Percentiles rank a stretch among this genome's conserved stretches.
Evolutionary conservation across 2,329 filamentous ascomycete species (phyloP).

Genomic region (Fusarium aywerte): DNA sequence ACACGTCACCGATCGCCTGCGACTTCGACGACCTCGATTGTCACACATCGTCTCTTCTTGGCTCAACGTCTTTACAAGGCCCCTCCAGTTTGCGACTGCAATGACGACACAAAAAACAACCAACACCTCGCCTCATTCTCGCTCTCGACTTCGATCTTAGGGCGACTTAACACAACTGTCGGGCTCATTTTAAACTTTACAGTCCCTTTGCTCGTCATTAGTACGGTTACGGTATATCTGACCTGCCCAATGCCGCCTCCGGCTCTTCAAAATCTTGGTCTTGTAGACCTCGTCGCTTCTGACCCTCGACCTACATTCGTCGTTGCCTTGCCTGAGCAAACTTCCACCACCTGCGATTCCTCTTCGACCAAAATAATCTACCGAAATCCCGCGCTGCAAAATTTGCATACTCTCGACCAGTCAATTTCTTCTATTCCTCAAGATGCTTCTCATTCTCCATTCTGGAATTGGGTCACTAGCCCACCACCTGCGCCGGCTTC

Average conservation of each 20-base stretch:
- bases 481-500: conserved; percentile 20
- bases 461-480: conserved; percentile 55
- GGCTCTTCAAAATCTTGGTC: conserved; percentile 47
- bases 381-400: conserved; percentile 53
- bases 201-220: background rate
- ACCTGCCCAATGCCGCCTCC: conserved; percentile 40
- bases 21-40: conserved; percentile 12
- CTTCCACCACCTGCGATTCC: background rate
- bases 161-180: background rate
- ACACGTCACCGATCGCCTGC: conserved; percentile 24
- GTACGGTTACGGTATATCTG: conserved; percentile 3
- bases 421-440: conserved; percentile 47
- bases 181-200: background rate
- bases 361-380: conserved; percentile 47
- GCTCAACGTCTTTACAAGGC: background rate
- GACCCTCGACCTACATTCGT: conserved; percentile 58
- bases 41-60: background rate
- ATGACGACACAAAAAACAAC: conserved; percentile 34
- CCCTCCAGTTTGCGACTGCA: conserved; percentile 29
- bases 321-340: conserved; percentile 41
- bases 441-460: conserved; percentile 48
- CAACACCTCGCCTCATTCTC: conserved; percentile 13
- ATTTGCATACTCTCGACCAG: conserved; percentile 47
- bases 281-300: conserved; percentile 55
- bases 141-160: conserved; percentile 18